Conservation (phyloP, 1,284 basidiomycete species). For the Sanguinoderma infundibulare region DNA sequence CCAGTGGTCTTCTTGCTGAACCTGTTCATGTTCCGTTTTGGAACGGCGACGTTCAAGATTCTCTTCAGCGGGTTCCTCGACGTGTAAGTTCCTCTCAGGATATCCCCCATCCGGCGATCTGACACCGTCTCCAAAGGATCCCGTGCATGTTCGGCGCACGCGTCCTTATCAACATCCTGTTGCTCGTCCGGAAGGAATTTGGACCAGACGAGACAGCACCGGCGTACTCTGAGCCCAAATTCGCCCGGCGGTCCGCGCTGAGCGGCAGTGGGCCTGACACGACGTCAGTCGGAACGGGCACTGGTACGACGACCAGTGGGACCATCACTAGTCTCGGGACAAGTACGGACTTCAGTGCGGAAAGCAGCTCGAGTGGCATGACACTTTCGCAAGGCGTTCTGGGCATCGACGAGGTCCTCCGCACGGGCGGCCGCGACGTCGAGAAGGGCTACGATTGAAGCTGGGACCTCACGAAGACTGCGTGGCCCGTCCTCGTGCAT, state of each 20-base stretch:
- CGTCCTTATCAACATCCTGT: conserved; percentile 12
- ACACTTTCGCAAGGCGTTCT: not conserved
- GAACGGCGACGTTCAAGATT: not conserved
- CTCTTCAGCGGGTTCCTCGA: conserved; percentile 9
- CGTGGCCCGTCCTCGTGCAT: no score
- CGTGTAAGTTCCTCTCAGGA: conserved; percentile 1
- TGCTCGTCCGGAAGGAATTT: not conserved
- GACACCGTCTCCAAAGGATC: not conserved
- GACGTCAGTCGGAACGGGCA: not conserved
- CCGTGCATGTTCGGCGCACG: conserved; percentile 12
- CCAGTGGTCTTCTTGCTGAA: conserved; percentile 9
- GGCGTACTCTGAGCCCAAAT: conserved; percentile 1
- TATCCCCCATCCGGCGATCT: not conserved
- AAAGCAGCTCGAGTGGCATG: not conserved
- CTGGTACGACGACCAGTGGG: not conserved
- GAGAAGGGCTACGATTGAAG: not conserved
- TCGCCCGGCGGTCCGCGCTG: not conserved
- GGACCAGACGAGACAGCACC: not conserved
- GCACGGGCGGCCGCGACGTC: not conserved
- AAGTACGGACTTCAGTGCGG: not conserved
- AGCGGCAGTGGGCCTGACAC: not conserved
- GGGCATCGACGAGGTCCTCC: not conserved
- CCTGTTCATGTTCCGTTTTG: conserved; percentile 10
- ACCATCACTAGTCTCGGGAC: no score
- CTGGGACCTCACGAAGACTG: no score